Base-by-base conservation (phyloP, 495 filamentous ascomycete species). In the Staphylotrichum tortipilum region DNA sequence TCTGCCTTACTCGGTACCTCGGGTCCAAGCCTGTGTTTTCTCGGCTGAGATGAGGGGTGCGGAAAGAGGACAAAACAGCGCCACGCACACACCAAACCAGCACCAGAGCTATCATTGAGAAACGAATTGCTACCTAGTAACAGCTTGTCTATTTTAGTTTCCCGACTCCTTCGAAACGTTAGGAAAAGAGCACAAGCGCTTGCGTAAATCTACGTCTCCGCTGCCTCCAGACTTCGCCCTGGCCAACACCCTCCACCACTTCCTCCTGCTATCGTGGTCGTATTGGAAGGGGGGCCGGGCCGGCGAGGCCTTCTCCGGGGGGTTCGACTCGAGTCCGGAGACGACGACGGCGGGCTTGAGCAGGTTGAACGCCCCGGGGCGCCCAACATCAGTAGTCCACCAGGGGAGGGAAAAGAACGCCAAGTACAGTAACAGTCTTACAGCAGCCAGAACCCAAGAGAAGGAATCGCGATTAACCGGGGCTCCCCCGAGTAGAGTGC, bases 301-400 rank as follows among this genome's bases (percentile, higher is more conserved):
- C n/a, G n/a, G n/a, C n/a, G n/a, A n/a, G n/a, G n/a, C n/a, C n/a
- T n/a, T n/a, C 15, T 39, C 23, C 15, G 44, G 53, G n/a, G n/a
- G n/a, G n/a, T n/a, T 44, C 56, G 53, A 57, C 56, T 62, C 64
- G 65, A 65, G 59, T 64, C 60, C 64, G 67, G 54, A 56, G 59
- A 61, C 49, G 41, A 47, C 17, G 23, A 31, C 41, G 23, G 43
- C 19, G 29, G 47, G 41, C 15, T 43, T 53, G 29, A 42, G 23
- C 35, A 52, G 21, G 49, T 44, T 29, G 29, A 45, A 35, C 26
- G 43, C 45, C 22, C 37, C 24, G 2, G 34, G 23, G 43, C 50
- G 50, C 30, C 51, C 54, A 64, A 58, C 62, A 59, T 66, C 61
- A 62, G 60, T 66, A 58, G 34, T 46, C 52, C 50, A 49, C 50